Percentiles rank a stretch among this genome's conserved stretches.
These are phyloP conservation scores for Xylariaceae sp. DNA, from an alignment of 2,329 filamentous ascomycete species.

Conservation along the genomic window DNA sequence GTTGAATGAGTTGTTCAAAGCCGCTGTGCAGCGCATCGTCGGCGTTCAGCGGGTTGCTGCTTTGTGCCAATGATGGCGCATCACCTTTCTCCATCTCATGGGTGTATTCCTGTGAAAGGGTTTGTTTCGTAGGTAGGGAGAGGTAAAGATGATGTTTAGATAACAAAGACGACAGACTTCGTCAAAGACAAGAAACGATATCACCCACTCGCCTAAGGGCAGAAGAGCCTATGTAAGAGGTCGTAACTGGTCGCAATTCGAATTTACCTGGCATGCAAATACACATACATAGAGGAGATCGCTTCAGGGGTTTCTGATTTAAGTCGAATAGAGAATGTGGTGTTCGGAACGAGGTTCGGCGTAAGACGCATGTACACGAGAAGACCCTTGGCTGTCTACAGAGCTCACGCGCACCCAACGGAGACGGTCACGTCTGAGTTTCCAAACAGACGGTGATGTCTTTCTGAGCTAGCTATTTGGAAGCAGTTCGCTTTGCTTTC, in stretches of 20 bases:
- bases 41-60: slow-evolving; percentile 31
- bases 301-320: no score
- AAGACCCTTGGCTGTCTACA: slow-evolving; percentile 1
- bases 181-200: slow-evolving; percentile 10
- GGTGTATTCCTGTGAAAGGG: slow-evolving; percentile 8
- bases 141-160: slow-evolving; percentile 3
- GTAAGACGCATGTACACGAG: no score
- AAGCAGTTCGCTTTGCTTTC: slow-evolving; percentile 9
- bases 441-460: not conserved
- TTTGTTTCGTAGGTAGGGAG: not conserved
- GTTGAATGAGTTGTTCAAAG: slow-evolving; percentile 41
- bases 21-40: slow-evolving; percentile 38
- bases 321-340: no score
- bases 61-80: slow-evolving; percentile 45
- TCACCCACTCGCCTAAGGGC: slow-evolving; percentile 10
- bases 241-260: slow-evolving; percentile 9
- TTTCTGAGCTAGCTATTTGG: slow-evolving; percentile 16
- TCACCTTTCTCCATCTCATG: slow-evolving; percentile 28
- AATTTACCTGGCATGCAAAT: slow-evolving; percentile 14
- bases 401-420: slow-evolving; percentile 1
- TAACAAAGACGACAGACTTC: not conserved
- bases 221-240: not conserved
- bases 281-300: slow-evolving; percentile 10
- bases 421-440: slow-evolving; percentile 2
- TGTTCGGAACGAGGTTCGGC: no score